Evolutionary conservation across 176 grass and related monocot genomes (phyloP).

Genomic region (Raddia guianensis): DNA sequence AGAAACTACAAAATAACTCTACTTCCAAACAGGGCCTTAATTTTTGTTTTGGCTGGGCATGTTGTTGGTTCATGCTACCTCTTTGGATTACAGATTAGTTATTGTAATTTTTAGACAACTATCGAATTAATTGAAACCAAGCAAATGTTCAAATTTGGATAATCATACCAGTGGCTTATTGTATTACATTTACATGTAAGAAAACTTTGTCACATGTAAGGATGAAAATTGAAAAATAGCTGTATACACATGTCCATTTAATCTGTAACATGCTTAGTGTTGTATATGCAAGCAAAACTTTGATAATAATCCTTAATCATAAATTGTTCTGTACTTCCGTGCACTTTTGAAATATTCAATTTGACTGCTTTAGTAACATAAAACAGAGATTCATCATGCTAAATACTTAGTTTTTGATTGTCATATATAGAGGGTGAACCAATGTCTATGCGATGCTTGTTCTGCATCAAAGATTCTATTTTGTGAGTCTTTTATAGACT

Average conservation of each 20-base stretch:
- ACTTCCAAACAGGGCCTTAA: too few species aligned
- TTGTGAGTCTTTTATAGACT: conserved; percentile 68
- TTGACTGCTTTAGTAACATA: not conserved
- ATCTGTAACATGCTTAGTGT: not conserved
- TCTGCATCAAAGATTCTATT: conserved; percentile 28
- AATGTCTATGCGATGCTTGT: conserved; percentile 80
- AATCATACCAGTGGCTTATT: too few species aligned
- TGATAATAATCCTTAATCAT: not conserved
- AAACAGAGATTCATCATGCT: not conserved
- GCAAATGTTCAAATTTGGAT: too few species aligned
- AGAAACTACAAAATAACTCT: too few species aligned
- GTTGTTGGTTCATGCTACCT: too few species aligned
- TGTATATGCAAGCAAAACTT: not conserved
- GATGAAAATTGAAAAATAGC: too few species aligned
- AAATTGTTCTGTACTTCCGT: not conserved
- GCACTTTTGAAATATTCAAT: not conserved
- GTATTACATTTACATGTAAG: too few species aligned
- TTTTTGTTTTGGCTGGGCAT: too few species aligned
- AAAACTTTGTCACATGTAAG: too few species aligned
- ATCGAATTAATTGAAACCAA: too few species aligned
- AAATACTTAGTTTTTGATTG: too few species aligned
- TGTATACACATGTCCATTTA: conserved; percentile 5
- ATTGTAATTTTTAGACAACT: not conserved
- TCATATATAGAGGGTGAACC: conserved; percentile 80
- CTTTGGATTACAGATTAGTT: conserved; percentile 84